Conservation (phyloP, 192 early-diverging fungal genomes). For the Coemansia biformis region DNA sequence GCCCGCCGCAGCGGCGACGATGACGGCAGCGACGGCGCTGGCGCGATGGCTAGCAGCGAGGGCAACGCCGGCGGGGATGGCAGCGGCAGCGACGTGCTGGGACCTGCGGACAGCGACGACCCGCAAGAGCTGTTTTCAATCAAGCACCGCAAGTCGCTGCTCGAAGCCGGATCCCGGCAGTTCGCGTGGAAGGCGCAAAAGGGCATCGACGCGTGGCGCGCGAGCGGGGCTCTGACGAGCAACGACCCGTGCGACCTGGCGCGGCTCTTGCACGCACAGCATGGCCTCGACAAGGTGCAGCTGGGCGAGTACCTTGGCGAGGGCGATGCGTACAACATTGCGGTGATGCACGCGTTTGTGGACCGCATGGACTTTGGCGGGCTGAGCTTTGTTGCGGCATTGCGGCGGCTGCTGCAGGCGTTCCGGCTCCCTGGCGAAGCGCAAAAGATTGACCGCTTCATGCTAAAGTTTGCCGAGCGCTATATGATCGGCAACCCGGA, state of each 20-base stretch:
- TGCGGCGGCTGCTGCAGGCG: constrained; percentile 76
- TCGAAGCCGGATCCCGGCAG: constrained; percentile 68
- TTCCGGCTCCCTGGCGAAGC: constrained; percentile 91
- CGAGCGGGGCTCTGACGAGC: constrained; percentile 59
- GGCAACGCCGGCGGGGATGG: not conserved
- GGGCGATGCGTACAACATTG: constrained; percentile 85
- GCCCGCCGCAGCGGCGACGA: no score
- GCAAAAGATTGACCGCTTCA: constrained; percentile 95
- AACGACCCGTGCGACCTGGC: constrained; percentile 70
- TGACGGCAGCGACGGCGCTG: constrained; percentile 54
- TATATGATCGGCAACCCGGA: constrained; percentile 79
- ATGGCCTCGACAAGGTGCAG: constrained; percentile 78
- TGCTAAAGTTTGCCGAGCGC: constrained; percentile 95
- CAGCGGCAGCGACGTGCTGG: no score
- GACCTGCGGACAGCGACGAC: constrained; percentile 61
- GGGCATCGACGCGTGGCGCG: constrained; percentile 72
- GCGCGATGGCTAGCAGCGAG: constrained; percentile 1
- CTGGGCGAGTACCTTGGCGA: constrained; percentile 94
- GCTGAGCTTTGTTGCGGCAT: constrained; percentile 71
- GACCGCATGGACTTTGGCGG: constrained; percentile 78
- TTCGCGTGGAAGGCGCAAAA: constrained; percentile 90
- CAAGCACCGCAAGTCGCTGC: constrained; percentile 80
- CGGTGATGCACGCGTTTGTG: constrained; percentile 96
- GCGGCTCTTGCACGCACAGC: constrained; percentile 56
- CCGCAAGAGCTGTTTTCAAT: constrained; percentile 77